Base-by-base conservation (phyloP, 768 basidiomycete species). In the Suillus decipiens region DNA sequence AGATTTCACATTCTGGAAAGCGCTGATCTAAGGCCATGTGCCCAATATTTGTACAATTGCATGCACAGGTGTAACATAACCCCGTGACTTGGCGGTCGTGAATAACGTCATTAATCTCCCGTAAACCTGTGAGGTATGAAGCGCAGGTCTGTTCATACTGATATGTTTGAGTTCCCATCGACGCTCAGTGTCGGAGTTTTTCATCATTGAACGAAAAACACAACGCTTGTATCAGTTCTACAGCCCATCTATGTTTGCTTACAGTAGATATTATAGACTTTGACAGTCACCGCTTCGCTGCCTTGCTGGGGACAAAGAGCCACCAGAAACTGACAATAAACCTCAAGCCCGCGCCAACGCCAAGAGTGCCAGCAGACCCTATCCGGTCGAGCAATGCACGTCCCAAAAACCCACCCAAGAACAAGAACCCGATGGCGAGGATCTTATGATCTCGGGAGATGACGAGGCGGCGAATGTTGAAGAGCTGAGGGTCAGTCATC, bases 401-500 rank as follows among this genome's bases (percentile, higher is more conserved):
- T 5, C 83, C 82, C 39, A 81, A 72, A 71, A 93, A 89, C 10
- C 88, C 90, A 28, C 92, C 92, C 37, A 88, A 48, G 75, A 93
- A 90, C 59, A 92, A 81, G 11, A 83, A 69, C 60, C 75, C 64
- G 58, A 88, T 84, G 34, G 85, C 90, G 66, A 89, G 77, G 57
- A 88, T 70, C 69, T 86, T 85, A 75, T 89, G 86, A 73, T 93
- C 90, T 50, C 90, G 85, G 3, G 86, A 80, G 43, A 75, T 76
- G 65, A 89, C 83, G 56, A 72, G 74, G 60, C 81, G 75, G 39
- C 79, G 79, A 55, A 83, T 63, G 41, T 79, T 70, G 79, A 93
- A 88, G 28, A 95, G 83, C 63, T 82, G 78, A 10, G 91, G 90
- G 73, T 92, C 90, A 60, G 87, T 86, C 80, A 89, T 83, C 45